Evolutionary conservation across 2,329 filamentous ascomycete species (phyloP), one percentile per base, ranked within the genome.

Genomic region (Tolypocladium tropicale): DNA sequence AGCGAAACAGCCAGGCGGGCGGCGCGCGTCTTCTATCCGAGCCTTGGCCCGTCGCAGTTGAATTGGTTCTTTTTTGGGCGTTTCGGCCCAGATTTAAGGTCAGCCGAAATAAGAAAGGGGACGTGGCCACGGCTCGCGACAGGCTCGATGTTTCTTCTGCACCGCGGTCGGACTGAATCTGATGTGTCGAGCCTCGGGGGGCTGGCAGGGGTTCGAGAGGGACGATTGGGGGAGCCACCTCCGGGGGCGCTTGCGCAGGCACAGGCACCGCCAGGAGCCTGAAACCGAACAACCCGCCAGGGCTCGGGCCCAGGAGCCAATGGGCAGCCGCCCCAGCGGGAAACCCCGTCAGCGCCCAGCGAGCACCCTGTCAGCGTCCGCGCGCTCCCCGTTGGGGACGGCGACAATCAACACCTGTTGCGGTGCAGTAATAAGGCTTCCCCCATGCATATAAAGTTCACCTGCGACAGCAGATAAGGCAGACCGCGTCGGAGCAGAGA

Each of bases 171-270:
- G 25, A 48, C 43, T 30, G 43, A 30, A 48, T 30, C 25, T 48
- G 43, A 48, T 25, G 43, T 48, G 39, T 23, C 25, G 23, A 28
- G 43, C 41, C 11, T 46, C 41, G 23, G 12, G 23, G 12, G 23
- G 6, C 43, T 14, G 43, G 28, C 43, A 48, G 9, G 43, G 43
- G 43, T 48, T 14, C 43, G 14, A 14, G 43, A n/a, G 16, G 46
- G 3, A 14, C 21, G n/a, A 52, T 52, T 34, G 49, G 49, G 48
- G n/a, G n/a, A n/a, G 49, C 49, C 28, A 51, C 5, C 41, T 21
- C 34, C n/a, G n/a, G n/a, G n/a, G n/a, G 39, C 51, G 52, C 52
- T 53, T 53, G 52, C 10, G 52, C 52, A 53, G n/a, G n/a, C n/a
- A n/a, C n/a, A 53, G 52, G 52, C 39, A 53, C 37, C 32, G 33